Evolutionary conservation across 2,329 filamentous ascomycete genomes (phyloP), one percentile per base, ranked within the genome.

Genomic region (Pseudogymnoascus sp.): DNA sequence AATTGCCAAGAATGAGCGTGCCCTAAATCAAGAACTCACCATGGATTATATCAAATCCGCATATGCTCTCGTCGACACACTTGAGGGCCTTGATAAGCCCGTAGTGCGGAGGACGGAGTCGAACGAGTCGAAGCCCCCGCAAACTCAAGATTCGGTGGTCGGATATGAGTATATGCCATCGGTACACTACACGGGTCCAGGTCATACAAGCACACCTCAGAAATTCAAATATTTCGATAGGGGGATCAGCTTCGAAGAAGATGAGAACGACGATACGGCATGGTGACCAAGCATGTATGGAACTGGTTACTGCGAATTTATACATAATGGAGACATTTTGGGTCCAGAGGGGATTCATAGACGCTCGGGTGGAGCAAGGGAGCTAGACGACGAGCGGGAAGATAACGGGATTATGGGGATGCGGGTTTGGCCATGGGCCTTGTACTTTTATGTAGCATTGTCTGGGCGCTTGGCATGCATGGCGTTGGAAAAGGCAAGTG

Each of bases 361-460:
- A 55, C 27, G 48, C 33, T 29, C n/a, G 33, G 48, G 48, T 55
- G 27, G 48, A 55, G 27, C 48, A 55, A 55, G 48, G 48, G 48
- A 55, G 48, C 48, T 55, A 55, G 18, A 18, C 48, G 48, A 33
- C n/a, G 48, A 55, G 48, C 48, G 48, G 48, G 48, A 55, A 55
- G 48, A 21, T 55, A 33, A 55, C 48, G 48, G 45, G 45, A 31
- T 29, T 52, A 52, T 55, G 48, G 48, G 48, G 48, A 55, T 55
- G 48, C 48, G 48, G 48, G 48, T 55, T 55, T 55, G 48, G 48
- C 48, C 48, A 55, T 33, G 48, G 27, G 27, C 48, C 29, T 9
- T 55, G 48, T 55, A 55, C 48, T 18, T 2, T 33, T n/a, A 55
- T 55, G 48, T 55, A 55, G 27, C 29, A 55, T 55, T 33, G 9